Conservation (phyloP, 1,284 basidiomycete genomes). For the Phlebopus sp. region DNA sequence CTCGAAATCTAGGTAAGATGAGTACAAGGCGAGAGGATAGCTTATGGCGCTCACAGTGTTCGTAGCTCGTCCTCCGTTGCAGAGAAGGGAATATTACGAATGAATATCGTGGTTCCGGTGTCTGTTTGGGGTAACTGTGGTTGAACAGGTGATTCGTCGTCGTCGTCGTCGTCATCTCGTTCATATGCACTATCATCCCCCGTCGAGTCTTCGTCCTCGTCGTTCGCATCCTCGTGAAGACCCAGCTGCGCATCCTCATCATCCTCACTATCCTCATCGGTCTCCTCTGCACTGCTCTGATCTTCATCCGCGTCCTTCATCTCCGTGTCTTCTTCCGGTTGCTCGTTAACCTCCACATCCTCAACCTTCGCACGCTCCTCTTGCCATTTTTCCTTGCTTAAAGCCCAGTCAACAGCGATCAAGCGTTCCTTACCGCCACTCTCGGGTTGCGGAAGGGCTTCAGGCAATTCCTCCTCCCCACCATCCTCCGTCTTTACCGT, state of each 20-base stretch:
- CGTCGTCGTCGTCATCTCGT: constrained; percentile 37
- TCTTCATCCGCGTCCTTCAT: constrained; percentile 39
- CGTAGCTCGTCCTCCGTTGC: constrained; percentile 90
- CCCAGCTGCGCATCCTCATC: constrained; percentile 41
- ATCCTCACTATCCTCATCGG: constrained; percentile 29
- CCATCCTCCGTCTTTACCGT: constrained; percentile 33
- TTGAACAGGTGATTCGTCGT: constrained; percentile 44
- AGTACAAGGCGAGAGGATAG: constrained; percentile 2
- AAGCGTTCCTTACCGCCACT: constrained; percentile 50
- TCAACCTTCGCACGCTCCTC: constrained; percentile 66
- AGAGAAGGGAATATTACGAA: constrained; percentile 92
- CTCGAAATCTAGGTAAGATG: constrained; percentile 65
- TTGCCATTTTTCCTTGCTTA: constrained; percentile 93
- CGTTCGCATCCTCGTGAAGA: constrained; percentile 41
- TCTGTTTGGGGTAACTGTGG: constrained; percentile 78
- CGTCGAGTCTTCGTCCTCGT: constrained; percentile 33
- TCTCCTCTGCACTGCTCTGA: constrained; percentile 28
- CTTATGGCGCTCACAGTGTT: constrained; percentile 54
- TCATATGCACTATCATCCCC: constrained; percentile 43
- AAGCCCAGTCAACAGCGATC: constrained; percentile 95
- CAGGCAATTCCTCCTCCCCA: constrained; percentile 34
- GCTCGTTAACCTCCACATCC: constrained; percentile 36
- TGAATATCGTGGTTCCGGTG: constrained; percentile 88
- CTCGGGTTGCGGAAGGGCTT: constrained; percentile 37
- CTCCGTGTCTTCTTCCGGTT: constrained; percentile 35